Base-by-base conservation (phyloP, 257 asterid genomes). In the Scutellaria minor region DNA sequence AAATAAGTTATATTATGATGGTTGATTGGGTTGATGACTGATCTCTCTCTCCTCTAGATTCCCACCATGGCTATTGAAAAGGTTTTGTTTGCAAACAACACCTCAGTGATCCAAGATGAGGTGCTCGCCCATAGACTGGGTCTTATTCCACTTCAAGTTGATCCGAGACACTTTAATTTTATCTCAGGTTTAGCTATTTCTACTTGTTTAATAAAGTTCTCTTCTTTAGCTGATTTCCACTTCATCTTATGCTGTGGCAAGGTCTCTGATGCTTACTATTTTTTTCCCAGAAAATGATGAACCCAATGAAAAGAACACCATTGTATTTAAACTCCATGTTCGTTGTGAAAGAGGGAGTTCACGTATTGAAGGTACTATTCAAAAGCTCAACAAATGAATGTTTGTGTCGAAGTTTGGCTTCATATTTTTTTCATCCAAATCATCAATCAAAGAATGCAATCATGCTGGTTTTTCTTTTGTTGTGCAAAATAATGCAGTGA, bases 41-140 rank as follows among this genome's bases (percentile, higher is more conserved):
- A 60, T 82, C 24, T 54, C 60, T 20, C 31, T 66, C 68, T 61
- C 57, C 39, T 84, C 68, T 80, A 95, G 99, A 74, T 92, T 71
- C 99, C 98, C 35, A 90, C 98, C 45, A 90, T 95, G 94, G 98
- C 99, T 73, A 88, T 92, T 72, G 98, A 95, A 72, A 95, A 92
- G 74, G 98, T 95, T 80, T 77, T 90, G 42, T 61, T 90, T 71
- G 98, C 97, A 79, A 92, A 92, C 85, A 95, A 90, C 85, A 95
- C 99, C 31, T 95, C 98, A 2, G 80, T 92, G 41, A 48, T 95
- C 78, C 99, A 92, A 90, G 99, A 95, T 80, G 99, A 95, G 90
- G 97, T 88, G 78, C 97, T 95, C 41, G 83, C 99, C 68, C 99
- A 88, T 75, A 83, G 97, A 70, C 87, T 95, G 72, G 99, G 98